Evolutionary conservation across 2,329 filamentous ascomycete genomes (phyloP).

Genomic region (Colletotrichum siamense): DNA sequence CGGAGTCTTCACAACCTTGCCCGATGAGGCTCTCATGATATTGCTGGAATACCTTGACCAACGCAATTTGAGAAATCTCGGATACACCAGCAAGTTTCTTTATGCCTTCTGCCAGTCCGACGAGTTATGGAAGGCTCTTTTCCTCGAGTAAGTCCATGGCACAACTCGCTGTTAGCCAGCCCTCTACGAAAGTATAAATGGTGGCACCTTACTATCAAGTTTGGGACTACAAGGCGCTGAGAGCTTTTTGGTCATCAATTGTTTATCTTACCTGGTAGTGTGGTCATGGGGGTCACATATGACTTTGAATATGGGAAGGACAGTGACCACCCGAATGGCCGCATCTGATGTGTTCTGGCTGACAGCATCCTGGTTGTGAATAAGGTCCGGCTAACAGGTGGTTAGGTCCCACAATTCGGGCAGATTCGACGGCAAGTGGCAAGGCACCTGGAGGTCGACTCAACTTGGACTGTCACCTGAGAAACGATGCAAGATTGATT

Average conservation of each 20-base stretch:
- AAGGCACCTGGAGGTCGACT: constrained; percentile 84
- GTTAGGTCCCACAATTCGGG: constrained; percentile 24
- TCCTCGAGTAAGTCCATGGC: constrained; percentile 76
- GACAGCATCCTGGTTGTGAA: neutral
- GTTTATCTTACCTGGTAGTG: neutral
- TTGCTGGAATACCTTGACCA: constrained; percentile 79
- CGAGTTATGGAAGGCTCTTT: constrained; percentile 87
- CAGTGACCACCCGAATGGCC: neutral
- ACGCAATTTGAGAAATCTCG: constrained; percentile 66
- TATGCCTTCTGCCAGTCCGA: constrained; percentile 86
- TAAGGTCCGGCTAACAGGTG: constrained; percentile 3
- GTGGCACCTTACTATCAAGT: neutral
- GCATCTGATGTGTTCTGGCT: neutral
- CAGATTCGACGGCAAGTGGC: constrained; percentile 61
- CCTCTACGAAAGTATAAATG: neutral
- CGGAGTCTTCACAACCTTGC: constrained; percentile 71
- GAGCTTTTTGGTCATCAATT: neutral
- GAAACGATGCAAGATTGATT: constrained; percentile 67
- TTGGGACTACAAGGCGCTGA: neutral
- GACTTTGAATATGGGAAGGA: neutral
- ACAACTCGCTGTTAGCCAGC: neutral
- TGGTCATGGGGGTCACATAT: neutral
- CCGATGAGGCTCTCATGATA: constrained; percentile 81
- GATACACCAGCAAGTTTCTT: constrained; percentile 81
- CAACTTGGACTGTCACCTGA: constrained; percentile 63